A percentile compares a stretch with the other conserved stretches of the same genome.
phyloP scores from a whole-genome alignment of 2,329 filamentous ascomycete genomes.

The Apiospora arundinis region DNA sequence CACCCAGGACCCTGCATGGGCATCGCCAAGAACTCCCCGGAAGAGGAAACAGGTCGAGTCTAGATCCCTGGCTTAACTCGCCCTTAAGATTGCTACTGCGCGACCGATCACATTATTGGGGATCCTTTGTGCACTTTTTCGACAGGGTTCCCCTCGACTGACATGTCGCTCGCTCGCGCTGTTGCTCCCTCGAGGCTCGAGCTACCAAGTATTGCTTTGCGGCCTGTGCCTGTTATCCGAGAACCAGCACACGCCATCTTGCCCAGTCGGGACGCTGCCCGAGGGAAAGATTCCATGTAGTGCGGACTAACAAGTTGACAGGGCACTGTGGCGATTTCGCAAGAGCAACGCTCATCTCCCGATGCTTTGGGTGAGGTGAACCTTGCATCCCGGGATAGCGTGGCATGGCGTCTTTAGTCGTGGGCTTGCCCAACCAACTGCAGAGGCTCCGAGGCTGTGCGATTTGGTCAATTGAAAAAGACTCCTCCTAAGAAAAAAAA shows the following conservation, averaged over 20 bases:
- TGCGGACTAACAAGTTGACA: not conserved
- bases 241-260: not conserved
- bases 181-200: not conserved
- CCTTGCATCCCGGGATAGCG: not conserved
- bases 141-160: conserved; percentile 5
- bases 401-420: conserved; percentile 11
- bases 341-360: conserved; percentile 6
- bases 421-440: not conserved
- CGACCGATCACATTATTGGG: conserved; percentile 3
- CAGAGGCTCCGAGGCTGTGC: not conserved
- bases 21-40: not conserved
- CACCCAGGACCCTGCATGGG: conserved; percentile 8
- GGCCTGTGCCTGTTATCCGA: conserved; percentile 10
- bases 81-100: conserved; percentile 9
- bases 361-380: conserved; percentile 19
- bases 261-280: not conserved
- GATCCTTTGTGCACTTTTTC: not conserved
- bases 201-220: not conserved
- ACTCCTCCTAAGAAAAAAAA: not conserved
- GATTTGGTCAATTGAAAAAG: not conserved
- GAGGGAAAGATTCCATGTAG: not conserved
- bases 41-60: not conserved
- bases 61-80: not conserved
- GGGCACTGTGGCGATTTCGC: not conserved
- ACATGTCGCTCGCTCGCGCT: not conserved